These are phyloP conservation scores for Globisporangium echinulatum DNA, from an alignment of 352 stramenopile species.

Conservation along the genomic window DNA sequence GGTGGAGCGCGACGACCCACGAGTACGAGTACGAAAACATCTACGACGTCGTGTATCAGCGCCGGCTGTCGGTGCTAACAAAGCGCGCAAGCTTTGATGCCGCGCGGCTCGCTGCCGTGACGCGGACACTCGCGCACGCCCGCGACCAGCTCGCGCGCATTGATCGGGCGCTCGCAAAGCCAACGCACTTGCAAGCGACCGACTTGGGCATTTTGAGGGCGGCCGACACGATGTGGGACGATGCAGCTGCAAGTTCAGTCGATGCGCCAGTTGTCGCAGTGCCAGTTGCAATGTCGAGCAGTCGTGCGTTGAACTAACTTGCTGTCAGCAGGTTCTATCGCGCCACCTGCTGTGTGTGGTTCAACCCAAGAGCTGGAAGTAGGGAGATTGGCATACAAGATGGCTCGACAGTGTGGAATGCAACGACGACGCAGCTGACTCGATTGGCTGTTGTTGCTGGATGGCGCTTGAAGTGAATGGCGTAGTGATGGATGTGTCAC, in stretches of 20 bases:
- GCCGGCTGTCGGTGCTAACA: constrained; percentile 49
- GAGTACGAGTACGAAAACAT: constrained; percentile 88
- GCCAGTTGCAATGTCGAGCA: too few species aligned
- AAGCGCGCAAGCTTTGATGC: constrained; percentile 53
- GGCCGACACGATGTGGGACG: neutral
- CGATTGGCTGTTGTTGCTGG: too few species aligned
- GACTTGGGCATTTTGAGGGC: constrained; percentile 23
- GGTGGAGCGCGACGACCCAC: constrained; percentile 82
- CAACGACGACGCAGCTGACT: too few species aligned
- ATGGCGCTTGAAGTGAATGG: too few species aligned
- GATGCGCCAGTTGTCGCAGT: too few species aligned
- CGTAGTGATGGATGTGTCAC: too few species aligned
- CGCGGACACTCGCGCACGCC: constrained; percentile 26
- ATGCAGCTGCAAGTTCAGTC: neutral
- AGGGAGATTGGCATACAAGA: too few species aligned
- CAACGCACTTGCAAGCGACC: constrained; percentile 54
- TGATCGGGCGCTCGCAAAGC: constrained; percentile 59
- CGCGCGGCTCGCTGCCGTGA: constrained; percentile 33
- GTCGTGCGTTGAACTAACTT: too few species aligned
- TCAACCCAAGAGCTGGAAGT: too few species aligned
- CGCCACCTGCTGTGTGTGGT: too few species aligned
- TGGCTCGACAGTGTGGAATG: too few species aligned
- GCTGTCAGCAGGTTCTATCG: too few species aligned
- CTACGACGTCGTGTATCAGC: constrained; percentile 81
- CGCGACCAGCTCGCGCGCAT: constrained; percentile 37